A percentile compares a stretch with the other conserved stretches of the same genome.
Evolutionary conservation across 2,329 filamentous ascomycete species (phyloP).

Genomic region (Colletotrichum somersetense): DNA sequence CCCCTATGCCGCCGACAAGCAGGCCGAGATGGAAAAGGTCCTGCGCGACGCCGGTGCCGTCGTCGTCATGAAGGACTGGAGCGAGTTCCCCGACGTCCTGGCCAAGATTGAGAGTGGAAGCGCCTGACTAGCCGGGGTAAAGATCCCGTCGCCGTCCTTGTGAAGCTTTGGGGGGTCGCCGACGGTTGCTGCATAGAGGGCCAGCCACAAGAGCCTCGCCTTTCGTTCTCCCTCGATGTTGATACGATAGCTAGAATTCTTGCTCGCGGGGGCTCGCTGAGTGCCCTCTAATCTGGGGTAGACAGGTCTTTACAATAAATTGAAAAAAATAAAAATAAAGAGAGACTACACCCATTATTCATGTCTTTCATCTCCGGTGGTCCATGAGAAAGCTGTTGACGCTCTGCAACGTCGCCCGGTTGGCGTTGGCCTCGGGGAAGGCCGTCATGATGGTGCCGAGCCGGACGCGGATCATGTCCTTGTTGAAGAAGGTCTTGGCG

Average conservation of each 20-base stretch:
- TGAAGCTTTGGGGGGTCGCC: conserved; percentile 1
- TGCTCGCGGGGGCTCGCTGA: conserved; percentile 9
- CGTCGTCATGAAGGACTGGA: conserved; percentile 72
- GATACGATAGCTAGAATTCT: conserved; percentile 1
- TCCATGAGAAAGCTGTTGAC: conserved; percentile 92
- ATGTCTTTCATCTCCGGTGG: conserved; percentile 51
- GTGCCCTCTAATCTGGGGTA: conserved; percentile 7
- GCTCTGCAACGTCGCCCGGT: conserved; percentile 86
- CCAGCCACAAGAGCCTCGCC: neutral
- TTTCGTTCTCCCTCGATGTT: neutral
- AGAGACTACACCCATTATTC: neutral
- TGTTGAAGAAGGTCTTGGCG: conserved; percentile 66
- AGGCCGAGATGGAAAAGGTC: conserved; percentile 73
- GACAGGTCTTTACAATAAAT: neutral
- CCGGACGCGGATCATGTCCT: conserved; percentile 80
- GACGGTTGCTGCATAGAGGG: neutral
- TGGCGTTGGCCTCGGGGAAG: conserved; percentile 85
- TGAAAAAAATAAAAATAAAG: neutral
- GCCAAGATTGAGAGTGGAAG: conserved; percentile 54
- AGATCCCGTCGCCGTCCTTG: conserved; percentile 33
- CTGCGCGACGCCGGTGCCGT: conserved; percentile 72
- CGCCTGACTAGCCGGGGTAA: conserved; percentile 41
- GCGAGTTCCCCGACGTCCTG: conserved; percentile 64
- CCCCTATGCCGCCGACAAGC: conserved; percentile 74
- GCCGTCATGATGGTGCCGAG: conserved; percentile 86